Base-by-base conservation (phyloP, 2,329 filamentous ascomycete genomes). In the Blastomyces silverae region DNA sequence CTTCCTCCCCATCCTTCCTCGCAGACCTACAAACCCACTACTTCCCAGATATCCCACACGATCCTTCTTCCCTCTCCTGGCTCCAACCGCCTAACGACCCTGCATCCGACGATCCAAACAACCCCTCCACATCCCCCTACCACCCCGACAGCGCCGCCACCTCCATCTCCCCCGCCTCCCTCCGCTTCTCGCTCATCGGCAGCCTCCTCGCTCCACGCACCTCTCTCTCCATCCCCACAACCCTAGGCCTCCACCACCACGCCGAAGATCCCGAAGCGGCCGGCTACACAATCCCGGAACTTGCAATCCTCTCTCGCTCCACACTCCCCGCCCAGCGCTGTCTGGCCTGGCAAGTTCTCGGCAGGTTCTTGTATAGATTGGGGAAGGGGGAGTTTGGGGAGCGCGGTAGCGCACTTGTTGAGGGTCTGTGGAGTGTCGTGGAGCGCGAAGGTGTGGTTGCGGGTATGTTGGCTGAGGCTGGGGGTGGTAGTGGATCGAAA, bases 111-210 rank as follows among this genome's bases (percentile, higher is more conserved):
- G 83, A 82, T 68, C 39, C n/a, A 44, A 20, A 20, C 34, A n/a
- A 60, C 6, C 8, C 22, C 6, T n/a, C 39, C 15, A 84, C 88
- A 69, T 91, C 89, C 2, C 84, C 91, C 10, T 97, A 97, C 79
- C 90, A 93, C 73, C 92, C 93, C 0, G 83, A 85, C 17, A 87
- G 91, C 67, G 81, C 84, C 52, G 85, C 85, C 2, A 84, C 95
- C n/a, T 82, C 89, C 44, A 82, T 79, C 53, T 70, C 75, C 6
- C 75, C 92, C 1, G 87, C 89, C 0, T 85, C 89, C 44, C 83
- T 99, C 61, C 89, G 94, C 64, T 99, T 97, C 80, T 89, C 92
- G 74, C 96, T 99, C 75, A 84, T 83, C 61, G 94, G 93, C 67
- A 83, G 84, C 0, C 82, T 99, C 2, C 82, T 99, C 15, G 86